These are phyloP conservation scores for Baorangia bicolor DNA, from an alignment of 768 basidiomycete genomes.

Conservation along the genomic window DNA sequence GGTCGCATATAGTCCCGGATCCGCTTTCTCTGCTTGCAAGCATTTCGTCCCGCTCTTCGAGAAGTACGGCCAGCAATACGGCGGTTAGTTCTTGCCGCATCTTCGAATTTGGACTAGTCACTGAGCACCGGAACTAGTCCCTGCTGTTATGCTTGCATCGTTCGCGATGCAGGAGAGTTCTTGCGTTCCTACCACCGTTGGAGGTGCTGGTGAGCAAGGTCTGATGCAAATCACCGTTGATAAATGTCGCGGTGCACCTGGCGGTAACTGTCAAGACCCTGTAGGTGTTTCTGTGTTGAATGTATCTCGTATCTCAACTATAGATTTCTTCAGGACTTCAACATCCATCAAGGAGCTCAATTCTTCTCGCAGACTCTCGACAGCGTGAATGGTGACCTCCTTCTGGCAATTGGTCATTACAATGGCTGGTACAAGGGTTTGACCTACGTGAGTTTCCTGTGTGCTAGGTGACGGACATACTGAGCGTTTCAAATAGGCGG, in stretches of 20 bases:
- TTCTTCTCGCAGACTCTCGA: constrained; percentile 57
- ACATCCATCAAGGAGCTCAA: constrained; percentile 63
- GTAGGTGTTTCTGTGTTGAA: constrained; percentile 22
- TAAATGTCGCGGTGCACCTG: constrained; percentile 64
- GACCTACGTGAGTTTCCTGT: constrained; percentile 49
- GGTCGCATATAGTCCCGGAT: constrained; percentile 48
- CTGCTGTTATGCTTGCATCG: constrained; percentile 76
- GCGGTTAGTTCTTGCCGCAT: constrained; percentile 31
- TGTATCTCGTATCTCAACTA: not conserved
- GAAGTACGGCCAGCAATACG: constrained; percentile 48
- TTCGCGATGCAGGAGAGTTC: constrained; percentile 88
- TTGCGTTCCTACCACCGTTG: constrained; percentile 66
- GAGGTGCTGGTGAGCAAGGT: constrained; percentile 81
- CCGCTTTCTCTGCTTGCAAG: constrained; percentile 62
- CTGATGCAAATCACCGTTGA: constrained; percentile 83
- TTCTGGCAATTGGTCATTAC: constrained; percentile 65
- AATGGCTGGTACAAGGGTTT: constrained; percentile 67
- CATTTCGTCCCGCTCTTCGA: constrained; percentile 54
- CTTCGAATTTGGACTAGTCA: not conserved
- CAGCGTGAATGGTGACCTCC: constrained; percentile 43
- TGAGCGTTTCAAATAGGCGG: constrained; percentile 31
- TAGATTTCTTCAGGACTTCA: constrained; percentile 52
- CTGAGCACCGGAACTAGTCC: constrained; percentile 40
- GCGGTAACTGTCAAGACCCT: constrained; percentile 41
- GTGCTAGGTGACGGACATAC: not conserved